Conservation (phyloP, 2,329 filamentous ascomycete species). For the Claviceps citrina region DNA sequence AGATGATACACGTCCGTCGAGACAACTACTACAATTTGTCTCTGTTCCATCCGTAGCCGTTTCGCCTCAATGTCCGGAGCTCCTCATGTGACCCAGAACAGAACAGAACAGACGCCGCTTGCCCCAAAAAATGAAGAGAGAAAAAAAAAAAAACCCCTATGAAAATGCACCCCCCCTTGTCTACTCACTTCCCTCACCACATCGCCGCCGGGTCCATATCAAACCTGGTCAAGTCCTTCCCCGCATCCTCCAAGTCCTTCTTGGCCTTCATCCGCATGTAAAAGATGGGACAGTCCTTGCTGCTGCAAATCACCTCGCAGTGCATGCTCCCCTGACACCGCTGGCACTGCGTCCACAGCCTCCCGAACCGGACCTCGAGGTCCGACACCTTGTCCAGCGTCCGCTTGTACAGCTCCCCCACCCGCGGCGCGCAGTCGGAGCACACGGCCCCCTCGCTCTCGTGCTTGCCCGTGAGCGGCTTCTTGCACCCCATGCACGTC, state of each 20-base stretch:
- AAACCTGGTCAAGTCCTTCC: conserved; percentile 79
- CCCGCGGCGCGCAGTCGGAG: conserved; percentile 64
- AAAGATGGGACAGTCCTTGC: conserved; percentile 45
- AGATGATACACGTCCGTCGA: too few relatives aligned
- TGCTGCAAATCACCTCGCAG: conserved; percentile 89
- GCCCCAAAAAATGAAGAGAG: neutral
- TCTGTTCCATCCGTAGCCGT: too few relatives aligned
- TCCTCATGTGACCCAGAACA: too few relatives aligned
- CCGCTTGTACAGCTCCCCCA: conserved; percentile 88
- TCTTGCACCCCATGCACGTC: conserved; percentile 99
- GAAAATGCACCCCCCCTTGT: neutral
- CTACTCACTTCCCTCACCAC: conserved; percentile 26
- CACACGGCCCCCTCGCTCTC: conserved; percentile 81
- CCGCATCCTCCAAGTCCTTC: conserved; percentile 92
- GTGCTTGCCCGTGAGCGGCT: conserved; percentile 65
- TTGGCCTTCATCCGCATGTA: conserved; percentile 99
- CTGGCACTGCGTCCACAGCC: conserved; percentile 3
- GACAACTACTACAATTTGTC: too few relatives aligned
- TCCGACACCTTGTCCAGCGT: conserved; percentile 79
- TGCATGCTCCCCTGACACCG: conserved; percentile 54
- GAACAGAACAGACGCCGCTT: too few relatives aligned
- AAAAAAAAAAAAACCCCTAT: neutral
- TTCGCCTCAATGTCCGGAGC: too few relatives aligned
- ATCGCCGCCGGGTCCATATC: conserved; percentile 65
- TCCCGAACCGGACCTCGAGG: conserved; percentile 76